Evolutionary conservation across 73 alveolate genomes (phyloP), one percentile per base, ranked within the genome.

Genomic region (Uronychia binucleata): DNA sequence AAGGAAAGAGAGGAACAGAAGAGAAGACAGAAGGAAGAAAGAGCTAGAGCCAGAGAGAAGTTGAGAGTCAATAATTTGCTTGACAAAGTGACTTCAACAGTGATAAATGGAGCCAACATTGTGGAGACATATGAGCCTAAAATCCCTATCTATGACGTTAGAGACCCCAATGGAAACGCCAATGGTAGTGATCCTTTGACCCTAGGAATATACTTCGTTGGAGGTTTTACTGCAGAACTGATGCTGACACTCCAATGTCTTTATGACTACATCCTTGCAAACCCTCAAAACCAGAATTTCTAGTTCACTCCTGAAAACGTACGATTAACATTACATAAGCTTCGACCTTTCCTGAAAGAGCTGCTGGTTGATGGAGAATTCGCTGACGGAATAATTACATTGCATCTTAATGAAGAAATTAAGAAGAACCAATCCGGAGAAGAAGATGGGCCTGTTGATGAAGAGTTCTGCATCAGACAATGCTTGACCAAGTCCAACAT

Each of bases 191-290:
- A n/a, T n/a, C n/a, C n/a, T n/a, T n/a, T n/a, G n/a, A n/a, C n/a
- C n/a, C n/a, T n/a, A n/a, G 95, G 95, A 57, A 58, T 90, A 31
- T 75, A 59, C 81, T n/a, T 90, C n/a, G 83, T 90, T 32, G 95
- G 95, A 32, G 95, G 95, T n/a, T 79, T 90, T 76, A 86, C 81
- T 76, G 95, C 91, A 32, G 95, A 90, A 75, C 91, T 90, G 28
- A 79, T 90, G 83, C 84, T 81, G 75, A 90, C 95, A 31, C 83
- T 90, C 87, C 77, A 88, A 25, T 90, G 95, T 59, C 92, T 90
- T 31, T 58, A 77, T 30, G 95, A 90, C 82, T 90, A 90, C 78
- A 90, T 90, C 59, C 81, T 90, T 8, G 92, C 95, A 59, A 90
- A 90, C 57, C 95, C 95, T 0, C 83, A 90, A 57, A 79, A 85